These are phyloP conservation scores for Chytridium lagenaria DNA, from an alignment of 371 early-diverging fungal genomes.

Conservation along the genomic window DNA sequence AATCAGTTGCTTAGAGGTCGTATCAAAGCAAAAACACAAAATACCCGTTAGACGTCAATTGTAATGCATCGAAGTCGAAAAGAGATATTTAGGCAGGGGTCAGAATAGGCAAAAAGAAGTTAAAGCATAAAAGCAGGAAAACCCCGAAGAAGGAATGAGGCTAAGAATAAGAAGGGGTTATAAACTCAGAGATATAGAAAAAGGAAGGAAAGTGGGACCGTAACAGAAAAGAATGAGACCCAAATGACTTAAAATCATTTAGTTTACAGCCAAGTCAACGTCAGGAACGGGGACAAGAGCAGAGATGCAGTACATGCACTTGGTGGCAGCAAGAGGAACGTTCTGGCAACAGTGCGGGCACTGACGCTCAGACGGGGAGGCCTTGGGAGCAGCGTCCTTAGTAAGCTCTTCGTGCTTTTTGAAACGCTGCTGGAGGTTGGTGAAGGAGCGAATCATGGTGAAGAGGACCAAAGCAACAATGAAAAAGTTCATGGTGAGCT, in stretches of 20 bases:
- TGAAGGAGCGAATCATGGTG: constrained; percentile 36
- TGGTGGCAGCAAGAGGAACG: constrained; percentile 19
- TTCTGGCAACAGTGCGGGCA: constrained; percentile 30
- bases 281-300: not conserved
- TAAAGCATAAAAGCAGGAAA: no score
- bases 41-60: no score
- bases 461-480: constrained; percentile 40
- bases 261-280: not conserved
- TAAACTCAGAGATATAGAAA: not conserved
- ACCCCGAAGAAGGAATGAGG: no score
- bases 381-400: constrained; percentile 5
- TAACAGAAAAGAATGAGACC: not conserved
- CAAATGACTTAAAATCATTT: not conserved
- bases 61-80: no score
- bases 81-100: no score
- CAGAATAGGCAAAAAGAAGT: no score
- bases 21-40: no score
- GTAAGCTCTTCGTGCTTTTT: not conserved
- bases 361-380: not conserved
- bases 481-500: constrained; percentile 38
- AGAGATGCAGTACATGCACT: constrained; percentile 32
- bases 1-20: no score
- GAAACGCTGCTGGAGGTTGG: constrained; percentile 16
- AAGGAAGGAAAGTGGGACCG: not conserved
- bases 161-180: no score